These are phyloP conservation scores for Exserohilum turcica DNA, from an alignment of 2,329 filamentous ascomycete species.

Conservation along the genomic window DNA sequence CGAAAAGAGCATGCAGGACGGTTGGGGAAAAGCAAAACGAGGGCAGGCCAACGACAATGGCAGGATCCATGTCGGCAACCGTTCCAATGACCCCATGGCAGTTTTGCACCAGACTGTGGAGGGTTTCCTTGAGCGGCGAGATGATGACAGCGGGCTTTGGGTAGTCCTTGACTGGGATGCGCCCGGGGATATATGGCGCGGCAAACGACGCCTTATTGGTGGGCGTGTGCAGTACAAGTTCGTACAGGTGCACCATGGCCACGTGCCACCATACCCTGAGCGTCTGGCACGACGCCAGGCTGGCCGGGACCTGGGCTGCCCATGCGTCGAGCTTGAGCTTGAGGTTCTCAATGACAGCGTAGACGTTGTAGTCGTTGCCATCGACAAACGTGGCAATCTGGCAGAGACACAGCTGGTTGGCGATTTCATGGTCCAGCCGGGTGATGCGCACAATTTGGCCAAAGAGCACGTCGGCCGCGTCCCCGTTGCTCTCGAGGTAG, in stretches of 20 bases:
- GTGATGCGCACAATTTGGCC: constrained; percentile 34
- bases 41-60: constrained; percentile 28
- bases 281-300: constrained; percentile 22
- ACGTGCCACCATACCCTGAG: constrained; percentile 35
- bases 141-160: constrained; percentile 28
- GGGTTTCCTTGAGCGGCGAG: constrained; percentile 19
- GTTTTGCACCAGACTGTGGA: constrained; percentile 25
- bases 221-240: constrained; percentile 32
- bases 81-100: constrained; percentile 33
- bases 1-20: constrained; percentile 31
- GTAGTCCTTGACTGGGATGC: constrained; percentile 33
- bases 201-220: constrained; percentile 35
- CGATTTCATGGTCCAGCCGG: constrained; percentile 29
- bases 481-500: constrained; percentile 24
- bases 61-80: constrained; percentile 29
- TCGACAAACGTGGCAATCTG: constrained; percentile 26
- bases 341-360: constrained; percentile 21
- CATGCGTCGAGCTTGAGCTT: constrained; percentile 29
- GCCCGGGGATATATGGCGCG: constrained; percentile 33
- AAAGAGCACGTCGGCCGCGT: constrained; percentile 26
- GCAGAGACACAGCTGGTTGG: constrained; percentile 25
- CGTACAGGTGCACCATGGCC: constrained; percentile 31
- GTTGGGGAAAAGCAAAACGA: constrained; percentile 32
- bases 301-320: constrained; percentile 30
- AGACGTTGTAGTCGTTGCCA: constrained; percentile 27